Base-by-base conservation (phyloP, 768 basidiomycete genomes). In the Mycena galopus region DNA sequence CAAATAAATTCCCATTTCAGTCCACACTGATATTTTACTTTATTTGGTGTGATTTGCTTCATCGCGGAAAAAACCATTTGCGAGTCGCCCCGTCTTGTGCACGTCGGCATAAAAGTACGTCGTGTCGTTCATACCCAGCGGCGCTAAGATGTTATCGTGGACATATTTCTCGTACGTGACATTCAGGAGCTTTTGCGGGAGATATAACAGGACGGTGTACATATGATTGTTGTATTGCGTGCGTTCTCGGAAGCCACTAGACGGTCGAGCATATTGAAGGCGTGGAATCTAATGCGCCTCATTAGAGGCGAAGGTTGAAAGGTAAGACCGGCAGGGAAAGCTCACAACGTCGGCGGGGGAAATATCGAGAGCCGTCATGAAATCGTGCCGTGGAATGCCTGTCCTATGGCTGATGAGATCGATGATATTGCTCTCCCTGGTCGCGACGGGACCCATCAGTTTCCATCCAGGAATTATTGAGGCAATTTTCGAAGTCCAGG, bases 61-160 rank as follows among this genome's bases (percentile, higher is more conserved):
- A 9, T 79, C 72, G 37, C 80, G 72, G 1, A 47, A 61, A 66
- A 81, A 76, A 0, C 77, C 75, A 35, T 80, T 76, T 0, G 79
- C 79, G 6, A 80, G 75, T 8, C 76, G 70, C 29, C 81, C 81
- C 17, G 68, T 78, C 47, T 73, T 67, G 29, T 76, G 73, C 7
- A 80, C 80, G 9, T 76, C 63, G n/a, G 76, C 71, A 21, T 74
- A 78, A 4, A 78, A 80, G 68, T 79, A 81, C 0, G 80, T 81
- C 4, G 81, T 78, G 2, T 74, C 71, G 14, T 75, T 76, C 76
- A 81, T 67, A 0, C 79, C 78, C 5, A 82, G 73, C 0, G 77
- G 78, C 10, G 73, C 76, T 29, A 82, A 76, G 9, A 82, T 80
- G 57, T 78, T 73, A 4, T 78, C 74, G 63, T 77, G 77, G 50